phyloP scores from a whole-genome alignment of 345 rosid genomes.

The Eucalyptus tenuipes region DNA sequence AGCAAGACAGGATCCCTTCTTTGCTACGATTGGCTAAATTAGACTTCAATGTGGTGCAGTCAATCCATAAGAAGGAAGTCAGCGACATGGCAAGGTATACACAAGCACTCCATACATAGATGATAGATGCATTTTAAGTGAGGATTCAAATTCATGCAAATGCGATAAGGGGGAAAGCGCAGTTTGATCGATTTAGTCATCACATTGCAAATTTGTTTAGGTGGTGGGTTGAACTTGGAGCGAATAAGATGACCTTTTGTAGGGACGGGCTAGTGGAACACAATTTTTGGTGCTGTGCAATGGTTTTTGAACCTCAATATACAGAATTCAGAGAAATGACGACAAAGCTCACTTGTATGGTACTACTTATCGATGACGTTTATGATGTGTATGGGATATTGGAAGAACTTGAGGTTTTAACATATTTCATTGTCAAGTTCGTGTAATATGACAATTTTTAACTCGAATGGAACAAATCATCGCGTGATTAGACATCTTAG shows the following conservation, averaged over 20 bases:
- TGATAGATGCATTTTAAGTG: neutral
- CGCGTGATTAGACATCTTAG: neutral
- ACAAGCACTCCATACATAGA: neutral
- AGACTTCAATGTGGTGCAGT: constrained; percentile 1
- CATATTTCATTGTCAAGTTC: neutral
- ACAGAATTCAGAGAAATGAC: neutral
- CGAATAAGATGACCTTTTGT: neutral
- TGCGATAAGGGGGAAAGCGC: neutral
- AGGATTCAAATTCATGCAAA: neutral
- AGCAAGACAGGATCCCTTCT: neutral
- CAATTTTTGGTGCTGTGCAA: neutral
- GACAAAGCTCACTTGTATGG: neutral
- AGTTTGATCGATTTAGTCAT: neutral
- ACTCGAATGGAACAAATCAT: neutral
- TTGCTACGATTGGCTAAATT: constrained; percentile 1
- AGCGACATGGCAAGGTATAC: neutral
- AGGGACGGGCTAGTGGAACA: neutral
- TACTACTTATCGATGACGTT: neutral
- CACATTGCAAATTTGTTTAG: neutral
- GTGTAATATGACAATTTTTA: neutral
- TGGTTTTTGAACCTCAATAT: neutral
- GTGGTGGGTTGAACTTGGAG: neutral
- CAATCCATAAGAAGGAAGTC: neutral
- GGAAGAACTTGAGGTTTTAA: neutral
- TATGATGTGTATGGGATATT: neutral